phyloP scores from a whole-genome alignment of 2,329 filamentous ascomycete species.

The Rhynchosporium secalis region DNA sequence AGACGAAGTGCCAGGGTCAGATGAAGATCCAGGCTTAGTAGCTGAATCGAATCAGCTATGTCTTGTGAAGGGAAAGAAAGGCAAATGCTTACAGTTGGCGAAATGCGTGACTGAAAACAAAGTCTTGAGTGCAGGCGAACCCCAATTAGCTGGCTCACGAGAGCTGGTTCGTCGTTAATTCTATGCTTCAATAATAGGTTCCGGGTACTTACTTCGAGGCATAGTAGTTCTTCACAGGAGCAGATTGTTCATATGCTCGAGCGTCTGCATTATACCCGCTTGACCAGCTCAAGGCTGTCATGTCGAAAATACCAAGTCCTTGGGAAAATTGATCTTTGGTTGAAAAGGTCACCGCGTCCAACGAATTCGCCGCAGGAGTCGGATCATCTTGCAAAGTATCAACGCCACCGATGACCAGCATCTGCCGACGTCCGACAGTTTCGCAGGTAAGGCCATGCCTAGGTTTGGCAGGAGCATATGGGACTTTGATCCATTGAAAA shows the following conservation, averaged over 20 bases:
- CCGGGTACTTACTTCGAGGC: slow-evolving; percentile 13
- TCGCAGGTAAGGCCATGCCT: slow-evolving; percentile 23
- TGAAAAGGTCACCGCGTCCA: slow-evolving; percentile 17
- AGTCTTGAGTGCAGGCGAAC: slow-evolving; percentile 6
- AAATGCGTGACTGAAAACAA: slow-evolving; percentile 20
- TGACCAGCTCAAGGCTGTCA: slow-evolving; percentile 24
- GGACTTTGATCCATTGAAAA: slow-evolving; percentile 28
- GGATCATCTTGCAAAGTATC: slow-evolving; percentile 16
- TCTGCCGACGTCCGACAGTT: slow-evolving; percentile 24
- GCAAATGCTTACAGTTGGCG: not conserved
- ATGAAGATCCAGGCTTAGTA: not conserved
- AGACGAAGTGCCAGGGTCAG: slow-evolving; percentile 4
- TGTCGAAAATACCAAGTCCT: slow-evolving; percentile 28
- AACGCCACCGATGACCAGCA: slow-evolving; percentile 27
- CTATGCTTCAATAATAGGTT: not conserved
- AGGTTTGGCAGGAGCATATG: slow-evolving; percentile 16
- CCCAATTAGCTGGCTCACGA: slow-evolving; percentile 16
- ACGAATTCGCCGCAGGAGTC: slow-evolving; percentile 4
- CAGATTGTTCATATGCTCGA: slow-evolving; percentile 20
- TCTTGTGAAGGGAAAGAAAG: not conserved
- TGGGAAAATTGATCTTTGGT: slow-evolving; percentile 21
- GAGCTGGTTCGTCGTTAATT: not conserved
- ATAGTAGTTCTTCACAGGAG: slow-evolving; percentile 26
- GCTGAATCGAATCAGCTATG: not conserved
- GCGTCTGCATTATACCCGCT: slow-evolving; percentile 20